These are phyloP conservation scores for Neobulgaria alba DNA, from an alignment of 2,329 filamentous ascomycete genomes.

Conservation along the genomic window DNA sequence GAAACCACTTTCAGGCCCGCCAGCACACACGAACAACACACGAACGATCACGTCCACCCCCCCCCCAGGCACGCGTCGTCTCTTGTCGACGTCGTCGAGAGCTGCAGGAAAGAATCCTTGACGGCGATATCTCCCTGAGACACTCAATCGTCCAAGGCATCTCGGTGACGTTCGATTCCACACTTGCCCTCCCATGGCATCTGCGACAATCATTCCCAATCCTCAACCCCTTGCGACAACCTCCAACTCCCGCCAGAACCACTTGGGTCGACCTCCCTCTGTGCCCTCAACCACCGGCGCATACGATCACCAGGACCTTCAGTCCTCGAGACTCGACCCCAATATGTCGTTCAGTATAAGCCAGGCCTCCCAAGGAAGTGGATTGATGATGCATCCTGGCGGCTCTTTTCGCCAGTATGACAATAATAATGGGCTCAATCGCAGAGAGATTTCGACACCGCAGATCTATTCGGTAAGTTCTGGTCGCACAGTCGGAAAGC, in stretches of 20 bases:
- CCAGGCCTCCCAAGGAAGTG: slow-evolving; percentile 26
- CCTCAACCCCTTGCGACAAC: slow-evolving; percentile 23
- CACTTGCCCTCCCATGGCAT: slow-evolving; percentile 15
- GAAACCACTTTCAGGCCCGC: background rate
- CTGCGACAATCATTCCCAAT: slow-evolving; percentile 20
- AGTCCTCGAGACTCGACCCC: slow-evolving; percentile 11
- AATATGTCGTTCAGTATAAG: slow-evolving; percentile 30
- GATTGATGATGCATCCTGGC: slow-evolving; percentile 28
- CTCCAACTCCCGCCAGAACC: slow-evolving; percentile 24
- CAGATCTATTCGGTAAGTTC: slow-evolving; percentile 53
- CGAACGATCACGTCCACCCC: background rate
- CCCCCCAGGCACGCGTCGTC: background rate
- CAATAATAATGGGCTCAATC: slow-evolving; percentile 17
- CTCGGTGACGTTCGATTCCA: slow-evolving; percentile 7
- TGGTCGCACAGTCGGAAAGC: background rate
- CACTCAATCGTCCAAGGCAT: slow-evolving; percentile 2
- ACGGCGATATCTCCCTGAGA: slow-evolving; percentile 1
- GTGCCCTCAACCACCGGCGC: slow-evolving; percentile 16
- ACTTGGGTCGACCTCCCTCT: slow-evolving; percentile 16
- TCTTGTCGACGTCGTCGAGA: background rate
- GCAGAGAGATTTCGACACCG: slow-evolving; percentile 30
- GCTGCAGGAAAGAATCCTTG: background rate
- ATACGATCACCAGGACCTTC: slow-evolving; percentile 19
- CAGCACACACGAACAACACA: background rate
- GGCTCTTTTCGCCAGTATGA: slow-evolving; percentile 26